phyloP scores from a whole-genome alignment of 768 basidiomycete species.

The Amanita rubescens region DNA sequence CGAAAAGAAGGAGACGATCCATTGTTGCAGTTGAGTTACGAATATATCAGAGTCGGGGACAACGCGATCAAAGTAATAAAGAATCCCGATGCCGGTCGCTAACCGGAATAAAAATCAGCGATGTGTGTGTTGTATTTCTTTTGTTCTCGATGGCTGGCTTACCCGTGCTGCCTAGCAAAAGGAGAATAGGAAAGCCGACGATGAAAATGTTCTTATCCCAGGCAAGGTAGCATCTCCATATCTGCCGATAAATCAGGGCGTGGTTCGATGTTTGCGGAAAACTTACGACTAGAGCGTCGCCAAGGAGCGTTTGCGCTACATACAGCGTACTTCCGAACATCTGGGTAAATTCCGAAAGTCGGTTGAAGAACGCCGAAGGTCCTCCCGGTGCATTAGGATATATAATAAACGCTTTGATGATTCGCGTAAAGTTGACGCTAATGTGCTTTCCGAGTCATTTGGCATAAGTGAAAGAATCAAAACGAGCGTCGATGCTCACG shows the following conservation, averaged over 20 bases:
- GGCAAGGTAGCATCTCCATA: conserved; percentile 24
- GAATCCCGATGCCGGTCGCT: conserved; percentile 20
- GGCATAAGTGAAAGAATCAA: not conserved
- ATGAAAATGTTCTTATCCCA: conserved; percentile 19
- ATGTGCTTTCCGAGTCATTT: conserved; percentile 19
- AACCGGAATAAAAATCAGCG: too few species aligned
- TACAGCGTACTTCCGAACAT: conserved; percentile 26
- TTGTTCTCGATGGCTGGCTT: too few species aligned
- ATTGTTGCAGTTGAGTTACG: conserved; percentile 18
- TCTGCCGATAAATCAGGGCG: conserved; percentile 9
- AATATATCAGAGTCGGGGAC: conserved; percentile 21
- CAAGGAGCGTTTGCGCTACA: conserved; percentile 26
- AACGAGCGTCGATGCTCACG: not conserved
- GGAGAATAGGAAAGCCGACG: conserved; percentile 18
- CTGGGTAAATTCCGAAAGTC: conserved; percentile 22
- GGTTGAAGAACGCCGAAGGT: conserved; percentile 21
- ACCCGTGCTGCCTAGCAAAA: conserved; percentile 23
- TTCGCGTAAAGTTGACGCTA: conserved; percentile 22
- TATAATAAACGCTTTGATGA: conserved; percentile 24
- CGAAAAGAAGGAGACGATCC: conserved; percentile 29
- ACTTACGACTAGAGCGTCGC: conserved; percentile 23
- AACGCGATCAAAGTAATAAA: conserved; percentile 18
- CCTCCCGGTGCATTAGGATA: conserved; percentile 15
- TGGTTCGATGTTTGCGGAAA: not conserved
- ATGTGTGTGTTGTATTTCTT: not conserved